Evolutionary conservation across 306 rosid species (phyloP), one percentile per base, ranked within the genome.

Genomic region (Vigna mungo): DNA sequence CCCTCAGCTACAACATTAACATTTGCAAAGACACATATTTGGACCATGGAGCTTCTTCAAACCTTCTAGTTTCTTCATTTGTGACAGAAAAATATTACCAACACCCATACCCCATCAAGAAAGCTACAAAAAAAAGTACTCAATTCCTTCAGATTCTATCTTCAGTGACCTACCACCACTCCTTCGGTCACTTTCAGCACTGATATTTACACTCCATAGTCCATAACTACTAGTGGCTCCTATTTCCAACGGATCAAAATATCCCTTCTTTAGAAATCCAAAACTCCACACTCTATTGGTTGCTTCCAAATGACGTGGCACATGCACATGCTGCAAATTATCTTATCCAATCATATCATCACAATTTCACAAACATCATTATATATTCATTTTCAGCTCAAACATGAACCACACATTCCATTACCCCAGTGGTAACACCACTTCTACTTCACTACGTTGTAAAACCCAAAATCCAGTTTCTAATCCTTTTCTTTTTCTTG

Each of bases 341-440:
- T 85, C 88, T 85, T 85, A 85, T 85, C 88, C 84, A 20, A 69
- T 69, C 82, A 74, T 68, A 6, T 73, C 75, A 8, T 9, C 7
- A 32, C 27, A 25, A 25, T 25, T 25, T 25, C 27, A 25, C 8
- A 21, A 36, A 48, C 62, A 30, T 20, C 27, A 20, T 23, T 70
- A 78, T 82, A 78, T 34, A 37, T 39, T 46, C 81, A 23, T 52
- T 65, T 76, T 34, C 77, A 51, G 4, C 62, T n/a, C 52, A 13
- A 9, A 15, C 6, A 2, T 4, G 27, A 27, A 2, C 59, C 75
- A 32, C 61, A 32, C 12, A 17, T 58, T 30, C 41, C 25, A 52
- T 76, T 53, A 12, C 67, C 14, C 6, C n/a, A 34, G 44, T 48
- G 51, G n/a, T 72, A 39, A 41, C 67, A 9, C 77, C 67, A 80